phyloP scores from a whole-genome alignment of 345 rosid genomes.

The Sisymbrium irio region DNA sequence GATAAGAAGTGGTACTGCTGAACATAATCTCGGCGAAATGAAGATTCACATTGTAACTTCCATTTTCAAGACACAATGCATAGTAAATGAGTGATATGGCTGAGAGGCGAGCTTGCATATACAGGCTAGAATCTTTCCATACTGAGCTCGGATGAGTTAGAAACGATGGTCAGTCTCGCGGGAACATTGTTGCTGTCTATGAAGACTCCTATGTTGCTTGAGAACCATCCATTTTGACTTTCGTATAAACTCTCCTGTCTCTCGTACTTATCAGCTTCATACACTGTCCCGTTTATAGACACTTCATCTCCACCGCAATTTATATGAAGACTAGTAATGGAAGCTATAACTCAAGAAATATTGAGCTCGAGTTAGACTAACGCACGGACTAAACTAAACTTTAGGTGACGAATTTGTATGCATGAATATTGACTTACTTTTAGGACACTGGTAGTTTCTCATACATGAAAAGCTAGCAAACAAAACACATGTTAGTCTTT shows the following conservation, averaged over 20 bases:
- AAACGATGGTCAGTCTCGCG: conserved; percentile 19
- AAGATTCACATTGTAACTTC: conserved; percentile 53
- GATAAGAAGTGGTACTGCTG: conserved; percentile 36
- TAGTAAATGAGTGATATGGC: conserved; percentile 60
- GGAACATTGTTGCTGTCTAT: conserved; percentile 46
- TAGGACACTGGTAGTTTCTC: conserved; percentile 15
- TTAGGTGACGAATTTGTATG: background rate
- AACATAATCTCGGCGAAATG: conserved; percentile 71
- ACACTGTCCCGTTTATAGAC: conserved; percentile 30
- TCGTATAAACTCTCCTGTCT: conserved; percentile 29
- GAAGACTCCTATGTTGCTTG: conserved; percentile 59
- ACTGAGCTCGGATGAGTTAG: conserved; percentile 29
- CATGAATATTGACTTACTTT: conserved; percentile 22
- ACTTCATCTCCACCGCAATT: conserved; percentile 58
- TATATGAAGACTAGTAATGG: conserved; percentile 38
- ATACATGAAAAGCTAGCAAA: conserved; percentile 4
- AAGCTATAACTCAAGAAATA: conserved; percentile 28
- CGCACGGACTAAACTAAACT: background rate
- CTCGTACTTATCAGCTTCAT: conserved; percentile 49
- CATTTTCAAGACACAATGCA: conserved; percentile 49
- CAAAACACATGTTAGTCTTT: background rate
- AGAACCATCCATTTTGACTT: conserved; percentile 43
- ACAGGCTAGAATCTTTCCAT: conserved; percentile 34
- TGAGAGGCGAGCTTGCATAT: conserved; percentile 44
- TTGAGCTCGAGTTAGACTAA: background rate